phyloP scores from a whole-genome alignment of 2,329 filamentous ascomycete species.

The Neofusicoccum umdonicola region DNA sequence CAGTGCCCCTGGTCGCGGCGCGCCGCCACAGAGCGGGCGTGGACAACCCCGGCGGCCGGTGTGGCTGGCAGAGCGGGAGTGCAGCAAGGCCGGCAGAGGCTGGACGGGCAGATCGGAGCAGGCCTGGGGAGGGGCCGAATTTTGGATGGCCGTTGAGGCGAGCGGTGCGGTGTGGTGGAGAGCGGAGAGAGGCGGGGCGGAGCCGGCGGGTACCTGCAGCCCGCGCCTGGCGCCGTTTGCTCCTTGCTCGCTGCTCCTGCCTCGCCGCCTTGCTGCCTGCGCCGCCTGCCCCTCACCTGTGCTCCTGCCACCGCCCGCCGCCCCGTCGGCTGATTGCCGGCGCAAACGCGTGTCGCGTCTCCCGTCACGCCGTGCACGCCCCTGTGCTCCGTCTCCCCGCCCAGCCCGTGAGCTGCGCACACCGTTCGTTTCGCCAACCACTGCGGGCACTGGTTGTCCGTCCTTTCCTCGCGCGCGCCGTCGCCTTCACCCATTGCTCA shows the following conservation, averaged over 20 bases:
- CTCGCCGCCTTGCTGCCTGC: background rate
- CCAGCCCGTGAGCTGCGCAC: too few species aligned
- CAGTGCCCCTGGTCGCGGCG: background rate
- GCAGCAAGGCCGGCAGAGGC: background rate
- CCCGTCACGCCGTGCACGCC: too few species aligned
- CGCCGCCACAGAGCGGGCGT: background rate
- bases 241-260: background rate
- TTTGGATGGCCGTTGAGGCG: background rate
- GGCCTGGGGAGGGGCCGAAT: background rate
- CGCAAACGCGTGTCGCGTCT: background rate
- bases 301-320: background rate
- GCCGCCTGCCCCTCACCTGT: too few species aligned
- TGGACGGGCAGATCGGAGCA: slow-evolving; percentile 1
- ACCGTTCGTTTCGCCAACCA: too few species aligned
- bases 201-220: background rate
- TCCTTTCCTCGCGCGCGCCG: too few species aligned
- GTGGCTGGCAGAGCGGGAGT: background rate
- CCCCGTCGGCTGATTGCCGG: background rate
- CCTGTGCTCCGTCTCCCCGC: too few species aligned
- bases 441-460: too few species aligned
- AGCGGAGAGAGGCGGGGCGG: background rate
- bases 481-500: too few species aligned
- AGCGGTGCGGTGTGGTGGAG: background rate
- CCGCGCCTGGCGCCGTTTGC: background rate
- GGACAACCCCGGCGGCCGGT: background rate